phyloP scores from a whole-genome alignment of 805 yeast genomes.

The Yamadazyma tumulicola region DNA sequence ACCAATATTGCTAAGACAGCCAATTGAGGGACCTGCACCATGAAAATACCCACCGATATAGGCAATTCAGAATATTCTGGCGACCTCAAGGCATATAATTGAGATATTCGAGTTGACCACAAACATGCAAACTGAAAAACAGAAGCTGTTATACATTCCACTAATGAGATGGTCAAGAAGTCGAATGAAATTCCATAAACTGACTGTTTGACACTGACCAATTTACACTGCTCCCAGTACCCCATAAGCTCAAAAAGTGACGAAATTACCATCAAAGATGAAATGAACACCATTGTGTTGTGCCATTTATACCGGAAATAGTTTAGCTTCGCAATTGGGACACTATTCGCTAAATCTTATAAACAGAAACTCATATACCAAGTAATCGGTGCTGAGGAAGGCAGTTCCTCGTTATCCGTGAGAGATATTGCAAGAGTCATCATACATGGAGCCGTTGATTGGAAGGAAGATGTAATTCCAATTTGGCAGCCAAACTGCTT shows the following conservation, averaged over 20 bases:
- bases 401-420: too few relatives aligned
- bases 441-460: too few relatives aligned
- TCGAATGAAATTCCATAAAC: constrained; percentile 39
- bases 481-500: too few relatives aligned
- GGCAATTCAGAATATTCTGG: constrained; percentile 8
- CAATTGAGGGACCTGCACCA: constrained; percentile 1
- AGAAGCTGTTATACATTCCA: constrained; percentile 2
- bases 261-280: constrained; percentile 5
- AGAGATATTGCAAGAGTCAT: too few relatives aligned
- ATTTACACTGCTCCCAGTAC: constrained; percentile 4
- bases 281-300: too few relatives aligned
- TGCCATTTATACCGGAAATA: too few relatives aligned
- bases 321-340: too few relatives aligned
- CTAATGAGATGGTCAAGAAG: constrained; percentile 17
- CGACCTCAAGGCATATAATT: constrained; percentile 5
- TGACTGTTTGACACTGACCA: constrained; percentile 24
- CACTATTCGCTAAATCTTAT: too few relatives aligned
- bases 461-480: too few relatives aligned
- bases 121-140: constrained; percentile 3
- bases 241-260: constrained; percentile 6
- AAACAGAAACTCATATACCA: too few relatives aligned
- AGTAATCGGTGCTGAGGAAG: too few relatives aligned
- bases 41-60: neutral
- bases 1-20: constrained; percentile 5
- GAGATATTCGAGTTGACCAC: neutral